A percentile compares a stretch with the other conserved stretches of the same genome.
Evolutionary conservation across 192 early-diverging fungal species (phyloP).

Genomic region (Neocallimastix lanati): DNA sequence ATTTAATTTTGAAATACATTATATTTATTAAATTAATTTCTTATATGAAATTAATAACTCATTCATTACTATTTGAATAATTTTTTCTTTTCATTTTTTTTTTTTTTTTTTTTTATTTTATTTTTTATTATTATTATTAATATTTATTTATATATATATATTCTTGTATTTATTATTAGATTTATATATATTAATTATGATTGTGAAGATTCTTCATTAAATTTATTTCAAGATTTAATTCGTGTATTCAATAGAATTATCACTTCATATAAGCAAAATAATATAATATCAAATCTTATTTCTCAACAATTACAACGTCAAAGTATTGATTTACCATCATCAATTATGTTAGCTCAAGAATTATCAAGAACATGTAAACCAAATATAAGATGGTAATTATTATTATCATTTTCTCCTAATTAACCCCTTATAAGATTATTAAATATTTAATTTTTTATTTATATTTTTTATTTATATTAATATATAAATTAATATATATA

Average conservation of each 20-base stretch:
- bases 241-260: constrained; percentile 45
- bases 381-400: neutral
- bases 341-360: neutral
- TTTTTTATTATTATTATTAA: neutral
- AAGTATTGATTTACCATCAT: neutral
- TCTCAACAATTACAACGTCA: neutral
- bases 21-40: no score
- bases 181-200: constrained; percentile 63
- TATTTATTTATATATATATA: no score
- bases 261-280: constrained; percentile 42
- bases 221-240: constrained; percentile 67
- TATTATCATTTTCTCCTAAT: no score
- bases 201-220: constrained; percentile 44
- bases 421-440: no score
- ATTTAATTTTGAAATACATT: no score
- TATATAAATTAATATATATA: no score
- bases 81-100: no score
- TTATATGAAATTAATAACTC: no score
- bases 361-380: neutral
- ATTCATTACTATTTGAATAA: no score
- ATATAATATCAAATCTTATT: neutral
- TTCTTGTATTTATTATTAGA: constrained; percentile 4
- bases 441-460: no score
- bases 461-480: no score
- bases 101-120: no score